Conservation (phyloP, 1,284 basidiomycete species). For the Hemileia vastatrix region DNA sequence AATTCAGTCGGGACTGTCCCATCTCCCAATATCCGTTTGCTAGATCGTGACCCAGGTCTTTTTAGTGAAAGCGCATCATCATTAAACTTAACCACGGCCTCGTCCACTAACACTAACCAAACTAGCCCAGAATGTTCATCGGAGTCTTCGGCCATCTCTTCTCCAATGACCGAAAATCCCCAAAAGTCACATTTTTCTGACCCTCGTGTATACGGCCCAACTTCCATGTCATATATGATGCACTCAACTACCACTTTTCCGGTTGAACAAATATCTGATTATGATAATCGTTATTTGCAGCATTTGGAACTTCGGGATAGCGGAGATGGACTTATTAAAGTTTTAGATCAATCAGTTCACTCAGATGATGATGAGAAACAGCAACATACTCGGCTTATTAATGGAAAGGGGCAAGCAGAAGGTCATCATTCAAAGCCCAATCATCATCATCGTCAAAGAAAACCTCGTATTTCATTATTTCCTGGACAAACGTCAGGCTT, state of each 20-base stretch:
- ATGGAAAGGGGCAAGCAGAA: background rate
- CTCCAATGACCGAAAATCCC: background rate
- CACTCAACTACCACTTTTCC: constrained; percentile 79
- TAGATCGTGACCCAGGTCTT: too few species aligned
- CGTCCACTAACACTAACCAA: background rate
- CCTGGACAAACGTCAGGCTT: constrained; percentile 28
- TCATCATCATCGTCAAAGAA: constrained; percentile 30
- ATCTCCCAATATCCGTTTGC: too few species aligned
- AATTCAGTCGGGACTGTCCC: background rate
- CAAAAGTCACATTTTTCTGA: constrained; percentile 33
- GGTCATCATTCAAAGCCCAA: background rate
- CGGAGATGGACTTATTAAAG: constrained; percentile 78
- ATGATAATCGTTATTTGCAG: constrained; percentile 55
- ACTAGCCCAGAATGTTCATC: background rate
- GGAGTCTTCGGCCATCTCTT: constrained; percentile 16
- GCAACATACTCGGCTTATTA: background rate
- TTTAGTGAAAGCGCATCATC: too few species aligned
- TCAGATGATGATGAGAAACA: constrained; percentile 5
- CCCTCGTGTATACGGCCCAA: constrained; percentile 55
- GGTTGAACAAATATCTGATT: constrained; percentile 64
- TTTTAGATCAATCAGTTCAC: constrained; percentile 52
- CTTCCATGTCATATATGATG: constrained; percentile 71
- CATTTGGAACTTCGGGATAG: constrained; percentile 51
- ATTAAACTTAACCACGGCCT: background rate
- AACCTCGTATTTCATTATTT: constrained; percentile 25